Conservation (phyloP, 805 yeast genomes). For the Lipomyces spencermartinsiae region DNA sequence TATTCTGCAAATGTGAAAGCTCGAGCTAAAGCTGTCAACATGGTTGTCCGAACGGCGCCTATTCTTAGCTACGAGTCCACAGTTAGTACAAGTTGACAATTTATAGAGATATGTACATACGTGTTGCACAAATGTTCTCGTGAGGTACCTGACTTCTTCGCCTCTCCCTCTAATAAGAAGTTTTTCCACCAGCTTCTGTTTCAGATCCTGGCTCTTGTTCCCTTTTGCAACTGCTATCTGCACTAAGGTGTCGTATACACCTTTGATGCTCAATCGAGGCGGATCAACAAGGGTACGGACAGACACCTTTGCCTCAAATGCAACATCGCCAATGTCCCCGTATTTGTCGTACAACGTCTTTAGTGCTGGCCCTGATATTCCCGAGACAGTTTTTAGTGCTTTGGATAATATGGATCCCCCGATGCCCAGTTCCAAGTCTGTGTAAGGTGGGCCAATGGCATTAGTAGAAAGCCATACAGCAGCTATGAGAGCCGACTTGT, state of each 20-base stretch:
- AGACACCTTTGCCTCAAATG: constrained; percentile 39
- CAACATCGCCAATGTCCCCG: constrained; percentile 43
- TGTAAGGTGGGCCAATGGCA: constrained; percentile 38
- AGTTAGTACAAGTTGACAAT: not conserved
- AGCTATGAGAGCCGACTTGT: constrained; percentile 30
- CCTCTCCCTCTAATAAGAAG: constrained; percentile 36
- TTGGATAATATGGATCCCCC: constrained; percentile 37
- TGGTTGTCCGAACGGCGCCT: constrained; percentile 40
- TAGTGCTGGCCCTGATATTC: constrained; percentile 32
- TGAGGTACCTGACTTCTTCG: constrained; percentile 41
- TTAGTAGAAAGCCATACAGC: constrained; percentile 40
- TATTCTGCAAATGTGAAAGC: constrained; percentile 31
- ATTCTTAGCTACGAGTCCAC: constrained; percentile 27
- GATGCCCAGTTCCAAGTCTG: constrained; percentile 37
- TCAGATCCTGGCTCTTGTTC: constrained; percentile 34
- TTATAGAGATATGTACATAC: constrained; percentile 9
- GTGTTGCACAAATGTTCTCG: constrained; percentile 38
- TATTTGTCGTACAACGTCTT: constrained; percentile 29
- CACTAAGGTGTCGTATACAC: constrained; percentile 36
- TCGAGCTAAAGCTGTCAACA: constrained; percentile 39
- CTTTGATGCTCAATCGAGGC: constrained; percentile 32
- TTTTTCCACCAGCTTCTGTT: constrained; percentile 33
- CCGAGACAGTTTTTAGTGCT: constrained; percentile 36
- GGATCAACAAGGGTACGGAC: constrained; percentile 37
- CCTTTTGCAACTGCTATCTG: constrained; percentile 39